phyloP scores from a whole-genome alignment of 371 early-diverging fungal species.

The Mucor lusitanicus region DNA sequence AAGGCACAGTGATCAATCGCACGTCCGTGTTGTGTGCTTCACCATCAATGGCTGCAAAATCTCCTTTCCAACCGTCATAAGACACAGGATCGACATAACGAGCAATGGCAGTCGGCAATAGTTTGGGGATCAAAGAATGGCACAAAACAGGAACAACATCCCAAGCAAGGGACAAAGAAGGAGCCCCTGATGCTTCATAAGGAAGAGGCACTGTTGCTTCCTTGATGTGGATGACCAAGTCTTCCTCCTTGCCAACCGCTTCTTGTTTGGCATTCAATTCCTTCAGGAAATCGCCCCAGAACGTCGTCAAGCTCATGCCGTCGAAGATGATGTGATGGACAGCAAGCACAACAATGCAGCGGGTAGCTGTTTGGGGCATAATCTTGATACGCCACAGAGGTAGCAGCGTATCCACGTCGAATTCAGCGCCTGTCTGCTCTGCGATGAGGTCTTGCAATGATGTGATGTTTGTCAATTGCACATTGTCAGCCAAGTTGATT shows the following conservation, averaged over 20 bases:
- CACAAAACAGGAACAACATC: conserved; percentile 19
- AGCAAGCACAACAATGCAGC: conserved; percentile 17
- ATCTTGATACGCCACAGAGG: conserved; percentile 45
- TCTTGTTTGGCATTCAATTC: conserved; percentile 1
- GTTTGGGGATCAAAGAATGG: conserved; percentile 7
- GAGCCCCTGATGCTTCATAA: conserved; percentile 26
- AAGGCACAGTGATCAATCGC: conserved; percentile 13
- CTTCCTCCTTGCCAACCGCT: neutral
- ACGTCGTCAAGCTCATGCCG: conserved; percentile 34
- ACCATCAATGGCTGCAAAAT: conserved; percentile 23
- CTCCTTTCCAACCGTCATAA: conserved; percentile 35
- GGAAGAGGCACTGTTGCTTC: neutral
- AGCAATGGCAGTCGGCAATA: conserved; percentile 15
- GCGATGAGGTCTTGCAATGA: conserved; percentile 1
- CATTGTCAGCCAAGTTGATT: conserved; percentile 25
- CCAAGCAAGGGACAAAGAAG: conserved; percentile 10
- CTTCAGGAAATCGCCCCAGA: conserved; percentile 32
- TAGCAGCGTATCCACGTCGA: conserved; percentile 19
- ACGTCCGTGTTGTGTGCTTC: conserved; percentile 27
- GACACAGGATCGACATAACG: conserved; percentile 8
- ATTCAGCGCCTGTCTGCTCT: conserved; percentile 16
- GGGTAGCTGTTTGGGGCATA: conserved; percentile 6
- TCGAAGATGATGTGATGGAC: conserved; percentile 38
- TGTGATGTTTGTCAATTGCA: neutral
- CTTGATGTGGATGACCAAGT: neutral